Percentiles rank a stretch among this genome's conserved stretches.
Evolutionary conservation across 1,284 basidiomycete species (phyloP).

Genomic region (Boletus hoseneyae): DNA sequence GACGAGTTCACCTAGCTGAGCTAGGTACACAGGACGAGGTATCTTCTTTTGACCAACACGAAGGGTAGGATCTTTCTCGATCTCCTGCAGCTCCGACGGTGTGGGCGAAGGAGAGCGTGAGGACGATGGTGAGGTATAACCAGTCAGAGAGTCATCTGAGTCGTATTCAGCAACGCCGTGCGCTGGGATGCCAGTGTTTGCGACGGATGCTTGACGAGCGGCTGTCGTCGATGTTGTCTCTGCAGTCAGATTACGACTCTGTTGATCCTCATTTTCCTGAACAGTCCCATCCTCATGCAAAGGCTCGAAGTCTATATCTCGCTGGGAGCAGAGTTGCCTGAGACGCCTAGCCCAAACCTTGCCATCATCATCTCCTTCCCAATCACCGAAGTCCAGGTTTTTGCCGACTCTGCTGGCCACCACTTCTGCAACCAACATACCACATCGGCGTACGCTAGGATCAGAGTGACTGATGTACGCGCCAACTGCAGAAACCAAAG

Average conservation of each 20-base stretch:
- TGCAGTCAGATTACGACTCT: neutral
- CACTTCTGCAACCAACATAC: constrained; percentile 90
- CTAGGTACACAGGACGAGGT: constrained; percentile 76
- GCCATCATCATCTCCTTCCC: constrained; percentile 78
- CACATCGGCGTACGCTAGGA: constrained; percentile 75
- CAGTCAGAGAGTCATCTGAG: constrained; percentile 80
- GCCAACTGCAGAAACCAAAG: constrained; percentile 74
- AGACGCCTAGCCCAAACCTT: constrained; percentile 63
- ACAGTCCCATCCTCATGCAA: constrained; percentile 6
- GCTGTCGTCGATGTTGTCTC: constrained; percentile 1
- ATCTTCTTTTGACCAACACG: constrained; percentile 64
- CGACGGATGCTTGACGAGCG: constrained; percentile 1
- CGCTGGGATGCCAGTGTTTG: neutral
- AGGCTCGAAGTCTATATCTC: constrained; percentile 49
- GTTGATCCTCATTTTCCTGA: neutral
- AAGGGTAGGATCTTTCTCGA: constrained; percentile 82
- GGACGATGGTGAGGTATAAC: constrained; percentile 66
- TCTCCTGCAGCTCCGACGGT: constrained; percentile 73
- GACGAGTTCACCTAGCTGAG: constrained; percentile 73
- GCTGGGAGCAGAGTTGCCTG: constrained; percentile 46
- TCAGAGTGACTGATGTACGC: constrained; percentile 80
- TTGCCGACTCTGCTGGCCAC: constrained; percentile 61
- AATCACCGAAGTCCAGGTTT: constrained; percentile 74
- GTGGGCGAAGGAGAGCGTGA: constrained; percentile 80
- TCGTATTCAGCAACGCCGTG: constrained; percentile 46